A percentile compares a stretch with the other conserved stretches of the same genome.
These are phyloP conservation scores for Fimicolochytrium jonesii DNA, from an alignment of 192 early-diverging fungal genomes.

Conservation along the genomic window DNA sequence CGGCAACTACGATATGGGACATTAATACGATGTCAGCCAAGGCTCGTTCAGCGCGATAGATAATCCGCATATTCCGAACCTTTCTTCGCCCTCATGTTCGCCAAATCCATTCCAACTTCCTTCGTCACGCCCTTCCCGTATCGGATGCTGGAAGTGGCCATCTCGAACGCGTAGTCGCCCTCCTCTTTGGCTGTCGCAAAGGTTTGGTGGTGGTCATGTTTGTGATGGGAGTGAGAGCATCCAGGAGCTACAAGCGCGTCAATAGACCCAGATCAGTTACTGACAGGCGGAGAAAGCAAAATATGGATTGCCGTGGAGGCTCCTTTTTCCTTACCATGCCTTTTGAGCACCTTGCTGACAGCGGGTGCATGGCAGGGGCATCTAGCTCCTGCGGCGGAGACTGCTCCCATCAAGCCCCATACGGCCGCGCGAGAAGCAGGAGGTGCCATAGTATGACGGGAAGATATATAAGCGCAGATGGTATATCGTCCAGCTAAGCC, in stretches of 20 bases:
- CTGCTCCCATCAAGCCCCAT: constrained; percentile 22
- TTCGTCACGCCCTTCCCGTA: constrained; percentile 76
- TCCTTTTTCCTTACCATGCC: background rate
- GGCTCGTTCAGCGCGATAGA: too few species aligned
- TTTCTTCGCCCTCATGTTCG: constrained; percentile 73
- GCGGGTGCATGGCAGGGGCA: constrained; percentile 37
- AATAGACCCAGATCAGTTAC: background rate
- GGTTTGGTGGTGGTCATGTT: background rate
- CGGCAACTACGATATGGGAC: constrained; percentile 47
- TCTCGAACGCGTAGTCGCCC: constrained; percentile 54
- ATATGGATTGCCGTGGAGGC: background rate
- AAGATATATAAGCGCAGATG: too few species aligned
- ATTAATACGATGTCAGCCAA: too few species aligned
- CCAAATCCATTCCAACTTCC: constrained; percentile 81
- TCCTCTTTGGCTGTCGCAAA: constrained; percentile 17
- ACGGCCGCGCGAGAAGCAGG: constrained; percentile 12
- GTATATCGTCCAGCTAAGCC: too few species aligned
- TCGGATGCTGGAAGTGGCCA: constrained; percentile 85
- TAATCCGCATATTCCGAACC: background rate
- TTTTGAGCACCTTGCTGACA: background rate
- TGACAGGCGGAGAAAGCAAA: background rate
- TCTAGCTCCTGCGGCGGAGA: constrained; percentile 15
- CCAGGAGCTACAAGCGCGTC: background rate
- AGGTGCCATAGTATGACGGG: constrained; percentile 4
- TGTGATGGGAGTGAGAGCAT: background rate